Conservation (phyloP, 2,329 filamentous ascomycete species). For the Chaetomium sp. region DNA sequence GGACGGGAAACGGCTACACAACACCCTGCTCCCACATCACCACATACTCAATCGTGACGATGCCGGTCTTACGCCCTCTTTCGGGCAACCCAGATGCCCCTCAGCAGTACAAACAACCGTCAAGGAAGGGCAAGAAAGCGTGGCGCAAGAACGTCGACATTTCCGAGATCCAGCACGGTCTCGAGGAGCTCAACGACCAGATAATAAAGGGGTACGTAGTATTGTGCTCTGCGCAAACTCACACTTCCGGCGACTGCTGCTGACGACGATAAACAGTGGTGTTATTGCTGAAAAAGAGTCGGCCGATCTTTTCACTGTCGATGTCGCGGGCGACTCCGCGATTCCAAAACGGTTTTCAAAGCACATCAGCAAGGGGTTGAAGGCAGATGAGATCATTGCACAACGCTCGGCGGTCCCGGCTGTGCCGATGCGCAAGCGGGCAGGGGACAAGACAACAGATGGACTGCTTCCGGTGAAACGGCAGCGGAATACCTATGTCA, state of each 20-base stretch:
- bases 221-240: background rate
- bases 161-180: slow-evolving; percentile 73
- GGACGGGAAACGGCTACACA: background rate
- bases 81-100: slow-evolving; percentile 55
- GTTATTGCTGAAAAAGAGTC: slow-evolving; percentile 77
- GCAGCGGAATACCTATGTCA: slow-evolving; percentile 70
- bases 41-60: slow-evolving; percentile 24
- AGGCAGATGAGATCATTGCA: slow-evolving; percentile 85
- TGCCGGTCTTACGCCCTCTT: slow-evolving; percentile 48
- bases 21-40: background rate
- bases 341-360: slow-evolving; percentile 37
- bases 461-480: slow-evolving; percentile 70
- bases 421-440: slow-evolving; percentile 71
- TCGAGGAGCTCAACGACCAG: slow-evolving; percentile 79
- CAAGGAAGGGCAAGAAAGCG: slow-evolving; percentile 95
- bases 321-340: slow-evolving; percentile 62
- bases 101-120: slow-evolving; percentile 78
- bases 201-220: slow-evolving; percentile 72
- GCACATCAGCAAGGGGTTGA: slow-evolving; percentile 69
- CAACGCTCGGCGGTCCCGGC: slow-evolving; percentile 75
- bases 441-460: slow-evolving; percentile 62
- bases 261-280: slow-evolving; percentile 50
- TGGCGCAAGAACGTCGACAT: slow-evolving; percentile 99
- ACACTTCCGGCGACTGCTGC: background rate
- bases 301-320: slow-evolving; percentile 77